Percentiles rank a stretch among this genome's conserved stretches.
Conservation (phyloP, 768 basidiomycete species). For the Amanita polypyramis region DNA sequence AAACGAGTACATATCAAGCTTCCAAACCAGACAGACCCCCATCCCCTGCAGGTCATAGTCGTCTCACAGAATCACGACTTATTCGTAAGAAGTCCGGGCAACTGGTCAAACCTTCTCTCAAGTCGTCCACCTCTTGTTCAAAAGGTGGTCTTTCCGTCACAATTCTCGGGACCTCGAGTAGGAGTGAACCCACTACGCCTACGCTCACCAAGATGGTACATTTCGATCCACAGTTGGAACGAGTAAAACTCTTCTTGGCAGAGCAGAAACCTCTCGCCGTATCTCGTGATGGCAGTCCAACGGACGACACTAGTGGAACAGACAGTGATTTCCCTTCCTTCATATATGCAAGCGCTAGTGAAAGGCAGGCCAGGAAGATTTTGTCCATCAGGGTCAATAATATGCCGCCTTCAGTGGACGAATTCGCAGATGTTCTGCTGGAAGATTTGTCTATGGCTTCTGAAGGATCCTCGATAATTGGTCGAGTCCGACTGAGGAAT, state of each 20-base stretch:
- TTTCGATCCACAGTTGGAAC: constrained; percentile 86
- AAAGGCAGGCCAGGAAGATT: constrained; percentile 19
- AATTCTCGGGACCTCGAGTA: constrained; percentile 34
- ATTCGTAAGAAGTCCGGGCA: constrained; percentile 93
- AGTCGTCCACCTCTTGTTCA: constrained; percentile 48
- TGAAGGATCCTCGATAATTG: constrained; percentile 50
- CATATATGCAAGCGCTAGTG: constrained; percentile 40
- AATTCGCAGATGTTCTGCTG: constrained; percentile 37
- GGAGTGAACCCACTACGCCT: constrained; percentile 79
- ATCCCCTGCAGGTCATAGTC: constrained; percentile 16
- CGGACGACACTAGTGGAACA: constrained; percentile 71
- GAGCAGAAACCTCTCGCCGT: constrained; percentile 95
- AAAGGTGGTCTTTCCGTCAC: constrained; percentile 42
- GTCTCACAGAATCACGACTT: constrained; percentile 30
- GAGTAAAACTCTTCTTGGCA: constrained; percentile 89
- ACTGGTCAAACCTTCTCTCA: constrained; percentile 85
- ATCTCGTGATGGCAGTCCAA: constrained; percentile 82
- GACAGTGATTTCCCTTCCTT: constrained; percentile 68
- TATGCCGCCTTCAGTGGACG: constrained; percentile 39
- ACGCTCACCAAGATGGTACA: constrained; percentile 77
- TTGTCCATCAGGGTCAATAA: constrained; percentile 59
- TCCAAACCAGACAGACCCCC: constrained; percentile 8
- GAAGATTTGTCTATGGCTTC: constrained; percentile 43
- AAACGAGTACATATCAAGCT: constrained; percentile 16
- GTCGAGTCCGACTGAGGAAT: constrained; percentile 73